A percentile compares a stretch with the other conserved stretches of the same genome.
phyloP scores from a whole-genome alignment of 495 filamentous ascomycete species.

The Penicillium paradoxum region DNA sequence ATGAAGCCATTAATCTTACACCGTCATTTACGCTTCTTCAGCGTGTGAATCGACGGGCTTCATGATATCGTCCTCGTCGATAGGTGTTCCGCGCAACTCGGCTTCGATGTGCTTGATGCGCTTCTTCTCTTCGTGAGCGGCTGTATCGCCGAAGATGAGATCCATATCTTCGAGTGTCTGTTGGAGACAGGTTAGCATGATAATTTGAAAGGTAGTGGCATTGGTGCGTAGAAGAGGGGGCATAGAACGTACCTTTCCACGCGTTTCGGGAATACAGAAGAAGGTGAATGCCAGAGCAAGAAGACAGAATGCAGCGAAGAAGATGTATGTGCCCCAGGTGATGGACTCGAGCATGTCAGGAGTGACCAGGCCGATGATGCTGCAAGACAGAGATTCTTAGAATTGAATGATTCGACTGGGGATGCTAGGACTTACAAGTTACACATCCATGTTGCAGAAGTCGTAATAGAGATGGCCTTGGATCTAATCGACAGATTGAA shows the following conservation, averaged over 20 bases:
- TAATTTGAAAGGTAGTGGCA: neutral
- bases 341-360: slow-evolving; percentile 68
- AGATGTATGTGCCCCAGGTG: slow-evolving; percentile 72
- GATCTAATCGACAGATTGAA: slow-evolving; percentile 38
- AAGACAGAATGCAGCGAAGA: slow-evolving; percentile 69
- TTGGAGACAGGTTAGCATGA: neutral
- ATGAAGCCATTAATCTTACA: neutral
- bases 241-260: slow-evolving; percentile 31
- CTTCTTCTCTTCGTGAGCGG: slow-evolving; percentile 65
- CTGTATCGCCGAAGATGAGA: slow-evolving; percentile 68
- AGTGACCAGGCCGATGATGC: slow-evolving; percentile 69
- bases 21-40: slow-evolving; percentile 10
- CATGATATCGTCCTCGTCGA: slow-evolving; percentile 25
- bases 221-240: neutral
- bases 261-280: slow-evolving; percentile 62
- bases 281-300: slow-evolving; percentile 54
- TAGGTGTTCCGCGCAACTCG: slow-evolving; percentile 48
- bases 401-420: neutral
- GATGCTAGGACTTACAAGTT: slow-evolving; percentile 31
- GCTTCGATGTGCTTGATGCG: slow-evolving; percentile 68
- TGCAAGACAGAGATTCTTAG: slow-evolving; percentile 8
- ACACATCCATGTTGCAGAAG: slow-evolving; percentile 40
- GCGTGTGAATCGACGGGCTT: slow-evolving; percentile 24
- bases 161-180: slow-evolving; percentile 58
- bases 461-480: slow-evolving; percentile 37